Evolutionary conservation across 2,329 filamentous ascomycete species (phyloP), one percentile per base, ranked within the genome.

Genomic region (Byssothecium circinans): DNA sequence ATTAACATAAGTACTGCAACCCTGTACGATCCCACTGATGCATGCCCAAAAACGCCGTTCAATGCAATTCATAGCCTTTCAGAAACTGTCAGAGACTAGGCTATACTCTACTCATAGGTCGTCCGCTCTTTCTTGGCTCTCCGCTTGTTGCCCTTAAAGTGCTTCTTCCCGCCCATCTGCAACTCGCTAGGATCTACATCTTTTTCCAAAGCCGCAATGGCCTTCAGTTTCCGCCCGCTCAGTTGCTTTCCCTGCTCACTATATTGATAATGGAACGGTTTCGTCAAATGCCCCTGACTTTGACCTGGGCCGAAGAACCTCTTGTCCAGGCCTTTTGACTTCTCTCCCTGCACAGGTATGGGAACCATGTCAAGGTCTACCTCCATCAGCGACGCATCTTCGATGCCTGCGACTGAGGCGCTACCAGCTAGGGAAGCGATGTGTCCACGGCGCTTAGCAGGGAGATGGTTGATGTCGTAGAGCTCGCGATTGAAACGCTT

Each of bases 231-330:
- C 51, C 94, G 81, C 0, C 91, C 91, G 15, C 83, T 89, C 38
- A 96, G 74, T 53, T 87, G 78, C 75, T 89, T 95, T 4, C 90
- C 91, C 65, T 95, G 90, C 72, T 94, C 82, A 2, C 85, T 85
- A 73, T 96, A 95, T 74, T 94, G 88, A 75, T 94, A 83, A 71
- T 86, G 92, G 75, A 97, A 97, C 0, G 94, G 91, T 78, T 85
- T 85, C 46, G 75, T 85, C 30, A 95, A 56, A 62, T 88, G 87
- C 1, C 79, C 81, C 36, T 77, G 81, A 10, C 81, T 78, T 45
- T 82, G 79, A 2, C 79, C 81, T 2, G 83, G 75, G 5, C 81
- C 86, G 67, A 99, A 99, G 78, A 97, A 99, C n/a, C 83, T 82
- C 65, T 87, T 89, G 74, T 99, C 94, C 17, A 99, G 77, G 47